Evolutionary conservation across 2,329 filamentous ascomycete species (phyloP), one percentile per base, ranked within the genome.

Genomic region (Setomelanomma holmii): DNA sequence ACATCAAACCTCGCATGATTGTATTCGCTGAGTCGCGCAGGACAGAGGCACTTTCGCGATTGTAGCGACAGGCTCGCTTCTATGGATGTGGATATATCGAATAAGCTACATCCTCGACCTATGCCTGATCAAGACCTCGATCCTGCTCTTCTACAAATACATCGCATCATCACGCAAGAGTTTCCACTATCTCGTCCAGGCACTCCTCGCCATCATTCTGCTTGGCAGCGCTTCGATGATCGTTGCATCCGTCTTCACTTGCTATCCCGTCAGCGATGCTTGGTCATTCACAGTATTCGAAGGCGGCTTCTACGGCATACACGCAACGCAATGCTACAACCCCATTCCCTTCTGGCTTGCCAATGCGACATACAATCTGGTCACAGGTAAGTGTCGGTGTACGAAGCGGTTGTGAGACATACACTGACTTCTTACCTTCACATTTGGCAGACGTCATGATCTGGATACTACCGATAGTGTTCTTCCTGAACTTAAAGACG

Each of bases 361-460:
- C 49, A 80, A 77, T 3, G 79, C 64, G 6, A 55, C 64, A 38
- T 72, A 76, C 62, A 78, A 76, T 34, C 74, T 78, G 50, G 55
- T 66, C 10, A 78, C 76, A 19, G n/a, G n/a, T n/a, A n/a, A n/a
- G n/a, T n/a, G n/a, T n/a, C n/a, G n/a, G n/a, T n/a, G n/a, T n/a
- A n/a, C n/a, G n/a, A n/a, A n/a, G n/a, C n/a, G n/a, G n/a, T n/a
- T n/a, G n/a, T n/a, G n/a, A n/a, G n/a, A n/a, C n/a, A n/a, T n/a
- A n/a, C n/a, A n/a, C n/a, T n/a, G n/a, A n/a, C n/a, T n/a, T n/a
- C n/a, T n/a, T n/a, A n/a, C n/a, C n/a, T n/a, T n/a, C n/a, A n/a
- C n/a, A n/a, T n/a, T n/a, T n/a, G n/a, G n/a, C n/a, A n/a, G 76
- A 79, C 51, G 55, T 71, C 14, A 51, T 77, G 5, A 75, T 80